Evolutionary conservation across 2,329 filamentous ascomycete species (phyloP).

Genomic region (Didymellaceae sp.): DNA sequence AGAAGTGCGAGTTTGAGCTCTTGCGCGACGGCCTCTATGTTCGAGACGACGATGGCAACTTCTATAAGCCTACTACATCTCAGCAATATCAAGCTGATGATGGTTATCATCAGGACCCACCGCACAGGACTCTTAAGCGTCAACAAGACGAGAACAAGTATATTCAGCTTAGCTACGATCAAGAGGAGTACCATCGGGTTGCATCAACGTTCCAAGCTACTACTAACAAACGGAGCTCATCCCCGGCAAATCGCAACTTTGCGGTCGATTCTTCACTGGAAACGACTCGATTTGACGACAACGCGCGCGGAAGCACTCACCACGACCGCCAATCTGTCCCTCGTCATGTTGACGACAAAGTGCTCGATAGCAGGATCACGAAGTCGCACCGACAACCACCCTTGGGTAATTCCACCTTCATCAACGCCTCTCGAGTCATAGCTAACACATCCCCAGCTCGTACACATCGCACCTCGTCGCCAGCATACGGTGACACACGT

Average conservation of each 20-base stretch:
- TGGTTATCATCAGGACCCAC: not conserved
- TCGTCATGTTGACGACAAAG: not conserved
- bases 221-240: too few species aligned
- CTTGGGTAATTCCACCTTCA: not conserved
- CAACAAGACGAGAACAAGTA: not conserved
- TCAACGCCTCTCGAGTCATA: too few species aligned
- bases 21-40: constrained; percentile 7
- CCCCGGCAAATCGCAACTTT: too few species aligned
- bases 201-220: too few species aligned
- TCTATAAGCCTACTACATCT: constrained; percentile 8
- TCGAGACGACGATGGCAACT: constrained; percentile 11
- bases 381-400: not conserved
- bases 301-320: not conserved
- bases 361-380: not conserved
- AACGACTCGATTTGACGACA: too few species aligned
- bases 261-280: too few species aligned
- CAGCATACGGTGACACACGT: not conserved
- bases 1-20: constrained; percentile 12
- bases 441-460: not conserved
- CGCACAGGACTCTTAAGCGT: not conserved
- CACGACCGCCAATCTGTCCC: not conserved
- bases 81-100: not conserved
- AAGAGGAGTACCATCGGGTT: too few species aligned
- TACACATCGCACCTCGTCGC: not conserved
- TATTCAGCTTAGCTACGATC: not conserved